Evolutionary conservation across 164 flowering plant genomes (phyloP).

Genomic region (Dillenia turbinata): DNA sequence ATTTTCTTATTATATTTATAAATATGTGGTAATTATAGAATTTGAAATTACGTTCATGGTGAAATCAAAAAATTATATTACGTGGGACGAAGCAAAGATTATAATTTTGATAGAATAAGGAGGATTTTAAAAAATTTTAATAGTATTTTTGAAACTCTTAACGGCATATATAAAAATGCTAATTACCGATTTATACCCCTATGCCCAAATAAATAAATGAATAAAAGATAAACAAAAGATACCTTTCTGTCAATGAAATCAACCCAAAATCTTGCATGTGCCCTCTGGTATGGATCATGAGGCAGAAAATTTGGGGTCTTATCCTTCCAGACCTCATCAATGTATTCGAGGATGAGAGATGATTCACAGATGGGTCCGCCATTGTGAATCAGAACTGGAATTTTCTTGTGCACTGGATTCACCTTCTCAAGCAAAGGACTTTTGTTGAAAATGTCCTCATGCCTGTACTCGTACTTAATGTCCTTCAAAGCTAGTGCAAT

Average conservation of each 20-base stretch:
- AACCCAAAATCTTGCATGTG: constrained; percentile 24
- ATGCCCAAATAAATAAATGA: background rate
- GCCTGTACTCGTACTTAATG: constrained; percentile 24
- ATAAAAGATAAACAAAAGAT: background rate
- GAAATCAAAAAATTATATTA: no score
- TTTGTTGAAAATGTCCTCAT: constrained; percentile 15
- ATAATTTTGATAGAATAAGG: no score
- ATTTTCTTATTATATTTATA: no score
- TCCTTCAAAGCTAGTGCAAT: constrained; percentile 31
- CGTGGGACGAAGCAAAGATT: no score
- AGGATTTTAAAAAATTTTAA: no score
- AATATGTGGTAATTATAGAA: no score
- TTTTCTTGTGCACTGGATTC: constrained; percentile 26
- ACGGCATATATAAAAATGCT: no score
- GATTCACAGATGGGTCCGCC: constrained; percentile 21
- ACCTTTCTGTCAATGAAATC: constrained; percentile 24
- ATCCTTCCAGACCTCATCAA: constrained; percentile 20
- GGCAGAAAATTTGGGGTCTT: constrained; percentile 14
- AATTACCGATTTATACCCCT: no score
- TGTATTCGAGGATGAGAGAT: constrained; percentile 15
- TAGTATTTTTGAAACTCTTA: no score
- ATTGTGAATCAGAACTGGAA: constrained; percentile 25
- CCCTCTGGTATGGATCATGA: constrained; percentile 11
- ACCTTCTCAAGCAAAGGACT: constrained; percentile 15
- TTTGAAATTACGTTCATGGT: no score